Evolutionary conservation across 2,329 filamentous ascomycete genomes (phyloP), one percentile per base, ranked within the genome.

Genomic region (Aureobasidium musti): DNA sequence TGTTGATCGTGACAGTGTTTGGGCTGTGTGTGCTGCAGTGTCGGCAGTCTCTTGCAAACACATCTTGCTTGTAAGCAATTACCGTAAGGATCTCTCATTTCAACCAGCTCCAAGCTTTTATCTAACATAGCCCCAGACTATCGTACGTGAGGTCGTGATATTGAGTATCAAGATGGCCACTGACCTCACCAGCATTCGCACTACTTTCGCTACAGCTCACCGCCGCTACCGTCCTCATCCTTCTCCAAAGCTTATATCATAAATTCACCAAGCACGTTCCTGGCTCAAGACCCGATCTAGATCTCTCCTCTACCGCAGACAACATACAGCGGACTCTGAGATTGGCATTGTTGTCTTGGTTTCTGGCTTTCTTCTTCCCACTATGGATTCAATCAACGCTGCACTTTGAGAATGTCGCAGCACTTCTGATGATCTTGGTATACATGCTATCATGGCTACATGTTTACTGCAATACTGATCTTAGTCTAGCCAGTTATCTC

Each of bases 361-460:
- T 33, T 26, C 21, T 66, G 8, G 43, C n/a, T 11, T 28, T 21
- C 11, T 59, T 56, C 11, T 52, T 66, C 11, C 33, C 54, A 17
- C 63, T 69, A 3, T 69, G 50, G 37, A 50, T 35, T 2, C 68
- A 69, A 56, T 61, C 68, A 6, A 63, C 67, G 17, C 41, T 69
- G 28, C 66, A 69, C 28, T 68, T 69, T 19, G 65, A 60, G 23
- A 69, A 67, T 39, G 37, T 64, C 23, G 30, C 64, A 1, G 21
- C 67, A 21, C 49, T 69, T 8, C 47, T 67, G 14, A 69, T 69
- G 66, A 50, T 69, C 37, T 35, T 49, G 23, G 39, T 64, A 41
- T 2, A 56, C 41, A 23, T 39, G 10, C 52, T 39, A 17, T 30
- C n/a, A 23, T 21, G 5, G 5, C 33, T 5, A 19, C 23, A 37